Base-by-base conservation (phyloP, 2,329 filamentous ascomycete genomes). In the Botrytis paeoniae region DNA sequence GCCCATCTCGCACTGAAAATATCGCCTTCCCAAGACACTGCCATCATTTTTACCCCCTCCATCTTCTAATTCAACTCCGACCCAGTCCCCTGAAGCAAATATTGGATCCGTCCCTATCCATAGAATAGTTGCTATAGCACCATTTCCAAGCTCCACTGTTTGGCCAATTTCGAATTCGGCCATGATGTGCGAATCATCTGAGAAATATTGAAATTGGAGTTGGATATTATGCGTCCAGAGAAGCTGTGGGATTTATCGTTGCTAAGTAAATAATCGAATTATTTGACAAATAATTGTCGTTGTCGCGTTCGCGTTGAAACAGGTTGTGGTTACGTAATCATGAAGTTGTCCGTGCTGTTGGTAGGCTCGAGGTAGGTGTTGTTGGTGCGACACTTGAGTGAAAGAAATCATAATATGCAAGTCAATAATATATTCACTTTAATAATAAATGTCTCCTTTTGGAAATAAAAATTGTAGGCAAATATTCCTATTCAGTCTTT, bases 31-130 rank as follows among this genome's bases (percentile, higher is more conserved):
- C 82, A 95, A 89, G 64, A 98, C 93, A 72, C 92, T 92, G 76
- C 95, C 95, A 86, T 98, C 94, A 79, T 98, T 98, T 85, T 98
- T 98, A 45, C 96, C 95, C 32, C 88, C 89, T 70, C 91, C 86
- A 64, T 93, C 92, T 70, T 94, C 90, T 73, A 98, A 88, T 84
- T 97, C 95, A 74, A 98, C 89, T 76, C 95, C 95, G 74, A 98
- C 86, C 94, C 95, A 98, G 75, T 93, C 90, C 75, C 95, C 95
- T 9, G 87, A 85, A 73, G 94, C 90, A 83, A 98, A 97, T 78
- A 88, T 85, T 54, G 95, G 94, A 72, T 87, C 85, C 22, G 65
- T 68, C 79, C 96, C 96, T 74, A 93, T 85, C 83, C 93, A 99
- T 78, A 93, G 93, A 76, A 99, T 88, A 74, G 88, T 88, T 78